Evolutionary conservation across 148 eudicot genomes (phyloP).

Genomic region (Silene conica): DNA sequence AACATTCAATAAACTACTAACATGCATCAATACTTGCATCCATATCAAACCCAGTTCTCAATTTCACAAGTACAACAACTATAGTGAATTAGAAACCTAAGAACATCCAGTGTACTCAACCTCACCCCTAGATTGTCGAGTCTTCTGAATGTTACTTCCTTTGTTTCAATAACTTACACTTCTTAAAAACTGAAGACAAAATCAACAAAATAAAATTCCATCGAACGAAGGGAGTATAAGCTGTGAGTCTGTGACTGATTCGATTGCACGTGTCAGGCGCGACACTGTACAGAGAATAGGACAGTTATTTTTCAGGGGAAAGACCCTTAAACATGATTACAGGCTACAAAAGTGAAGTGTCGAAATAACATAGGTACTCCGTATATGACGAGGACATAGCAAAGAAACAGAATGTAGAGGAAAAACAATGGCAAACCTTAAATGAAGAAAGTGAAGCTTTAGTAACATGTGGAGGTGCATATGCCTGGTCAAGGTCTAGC

Average conservation of each 20-base stretch:
- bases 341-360: not conserved
- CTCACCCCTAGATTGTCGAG: not conserved
- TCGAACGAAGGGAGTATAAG: not conserved
- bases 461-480: constrained; percentile 51
- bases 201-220: not conserved
- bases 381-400: not conserved
- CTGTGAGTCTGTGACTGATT: not conserved
- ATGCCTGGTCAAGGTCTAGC: constrained; percentile 38
- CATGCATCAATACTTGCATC: not conserved
- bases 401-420: constrained; percentile 1
- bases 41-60: not conserved
- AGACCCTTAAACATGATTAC: too few relatives aligned
- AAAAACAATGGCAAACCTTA: constrained; percentile 53
- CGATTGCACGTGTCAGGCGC: not conserved
- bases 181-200: not conserved
- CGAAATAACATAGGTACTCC: too few relatives aligned
- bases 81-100: not conserved
- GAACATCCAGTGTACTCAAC: not conserved
- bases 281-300: not conserved
- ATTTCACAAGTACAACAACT: not conserved
- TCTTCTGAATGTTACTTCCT: not conserved
- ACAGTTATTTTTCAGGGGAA: not conserved
- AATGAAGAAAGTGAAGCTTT: constrained; percentile 42
- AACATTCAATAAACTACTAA: not conserved
- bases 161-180: not conserved